Conservation (phyloP, 192 early-diverging fungal species). For the Backusella circina region DNA sequence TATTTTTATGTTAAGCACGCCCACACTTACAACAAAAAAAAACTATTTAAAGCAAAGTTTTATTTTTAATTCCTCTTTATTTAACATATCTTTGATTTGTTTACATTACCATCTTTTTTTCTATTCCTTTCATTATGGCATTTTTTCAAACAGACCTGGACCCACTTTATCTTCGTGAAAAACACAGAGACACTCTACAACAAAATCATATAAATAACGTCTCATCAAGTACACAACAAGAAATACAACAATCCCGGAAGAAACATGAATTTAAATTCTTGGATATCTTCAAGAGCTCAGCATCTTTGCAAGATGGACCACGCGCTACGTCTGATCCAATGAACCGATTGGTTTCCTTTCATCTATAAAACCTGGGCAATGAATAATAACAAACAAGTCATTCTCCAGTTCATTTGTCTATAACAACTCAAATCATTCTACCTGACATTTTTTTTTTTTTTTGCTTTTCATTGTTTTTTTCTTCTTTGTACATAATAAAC, state of each 20-base stretch:
- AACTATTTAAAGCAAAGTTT: slow-evolving; percentile 1
- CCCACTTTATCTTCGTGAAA: background rate
- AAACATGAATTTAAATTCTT: background rate
- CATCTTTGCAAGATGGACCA: background rate
- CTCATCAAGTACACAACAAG: background rate
- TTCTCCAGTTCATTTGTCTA: background rate
- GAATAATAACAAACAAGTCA: background rate
- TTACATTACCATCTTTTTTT: background rate
- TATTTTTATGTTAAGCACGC: background rate
- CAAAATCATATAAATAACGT: background rate
- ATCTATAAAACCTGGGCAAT: background rate
- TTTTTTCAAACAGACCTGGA: background rate
- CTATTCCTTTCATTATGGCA: background rate
- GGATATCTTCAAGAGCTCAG: background rate
- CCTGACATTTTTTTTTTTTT: background rate
- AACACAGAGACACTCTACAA: background rate
- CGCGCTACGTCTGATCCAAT: background rate
- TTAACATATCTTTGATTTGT: background rate
- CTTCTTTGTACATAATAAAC: background rate
- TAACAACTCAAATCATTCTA: background rate
- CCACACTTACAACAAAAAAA: background rate
- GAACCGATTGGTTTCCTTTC: background rate
- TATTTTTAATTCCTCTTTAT: background rate
- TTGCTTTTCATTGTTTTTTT: background rate
- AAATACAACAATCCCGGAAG: background rate